phyloP scores from a whole-genome alignment of 305 asterid genomes.

The Fraxinus nigra region DNA sequence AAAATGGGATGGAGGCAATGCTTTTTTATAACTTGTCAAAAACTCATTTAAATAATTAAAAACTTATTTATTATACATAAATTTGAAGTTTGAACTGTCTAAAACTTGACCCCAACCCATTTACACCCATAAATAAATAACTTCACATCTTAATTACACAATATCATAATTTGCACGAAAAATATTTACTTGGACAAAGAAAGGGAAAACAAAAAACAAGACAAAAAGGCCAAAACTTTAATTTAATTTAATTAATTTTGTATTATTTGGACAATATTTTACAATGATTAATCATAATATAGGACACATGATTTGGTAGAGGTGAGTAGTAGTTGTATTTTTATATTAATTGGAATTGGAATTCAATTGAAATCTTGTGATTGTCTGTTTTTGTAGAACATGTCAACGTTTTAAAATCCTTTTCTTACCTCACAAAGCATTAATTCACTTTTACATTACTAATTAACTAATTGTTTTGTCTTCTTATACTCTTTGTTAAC shows the following conservation, averaged over 20 bases:
- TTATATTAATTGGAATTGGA: constrained; percentile 2
- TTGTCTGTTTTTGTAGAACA: constrained; percentile 13
- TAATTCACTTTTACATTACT: constrained; percentile 10
- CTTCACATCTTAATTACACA: neutral
- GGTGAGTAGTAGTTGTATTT: constrained; percentile 10
- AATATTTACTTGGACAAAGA: neutral
- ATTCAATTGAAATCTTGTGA: constrained; percentile 20
- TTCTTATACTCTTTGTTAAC: constrained; percentile 22
- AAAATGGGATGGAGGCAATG: neutral
- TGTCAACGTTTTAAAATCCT: constrained; percentile 16
- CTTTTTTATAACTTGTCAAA: neutral
- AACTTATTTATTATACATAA: neutral
- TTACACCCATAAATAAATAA: neutral
- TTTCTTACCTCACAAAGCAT: constrained; percentile 33
- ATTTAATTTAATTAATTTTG: neutral
- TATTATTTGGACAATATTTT: neutral
- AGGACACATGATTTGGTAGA: constrained; percentile 27
- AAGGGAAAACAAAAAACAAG: neutral
- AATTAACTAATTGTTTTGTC: constrained; percentile 13
- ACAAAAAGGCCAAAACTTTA: neutral
- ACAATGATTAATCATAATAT: neutral
- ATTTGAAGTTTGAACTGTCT: neutral
- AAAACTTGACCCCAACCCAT: neutral
- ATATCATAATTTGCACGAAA: neutral
- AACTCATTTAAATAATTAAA: neutral